Evolutionary conservation across 108 stramenopile species (phyloP).

Genomic region (Cyclotella choctawhatcheeana): DNA sequence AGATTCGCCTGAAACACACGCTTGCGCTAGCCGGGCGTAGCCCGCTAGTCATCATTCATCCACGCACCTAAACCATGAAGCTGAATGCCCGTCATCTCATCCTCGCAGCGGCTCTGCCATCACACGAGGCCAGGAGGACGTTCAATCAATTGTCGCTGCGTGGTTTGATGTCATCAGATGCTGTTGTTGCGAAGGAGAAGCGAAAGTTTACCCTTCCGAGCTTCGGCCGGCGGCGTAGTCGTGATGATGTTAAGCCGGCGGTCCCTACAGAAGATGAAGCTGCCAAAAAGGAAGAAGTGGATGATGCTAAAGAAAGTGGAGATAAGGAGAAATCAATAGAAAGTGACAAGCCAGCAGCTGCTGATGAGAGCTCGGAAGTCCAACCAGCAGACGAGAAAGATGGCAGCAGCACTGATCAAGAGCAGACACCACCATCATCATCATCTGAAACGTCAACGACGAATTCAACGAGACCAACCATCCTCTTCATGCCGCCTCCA

Average conservation of each 20-base stretch:
- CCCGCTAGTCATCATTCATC: no score
- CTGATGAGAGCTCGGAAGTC: background rate
- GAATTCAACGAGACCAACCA: slow-evolving; percentile 20
- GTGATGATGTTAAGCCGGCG: no score
- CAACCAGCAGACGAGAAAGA: background rate
- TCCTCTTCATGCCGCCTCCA: slow-evolving; percentile 21
- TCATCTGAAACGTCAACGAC: background rate
- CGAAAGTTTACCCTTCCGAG: background rate
- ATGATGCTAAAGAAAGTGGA: background rate
- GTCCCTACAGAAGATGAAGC: background rate
- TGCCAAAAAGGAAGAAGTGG: background rate
- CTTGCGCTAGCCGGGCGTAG: no score
- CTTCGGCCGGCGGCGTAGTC: background rate
- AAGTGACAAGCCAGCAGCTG: background rate
- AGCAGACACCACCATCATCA: background rate
- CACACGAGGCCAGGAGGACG: background rate
- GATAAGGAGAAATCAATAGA: background rate
- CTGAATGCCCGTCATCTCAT: background rate
- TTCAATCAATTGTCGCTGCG: background rate
- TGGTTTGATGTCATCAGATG: background rate
- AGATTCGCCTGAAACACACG: no score
- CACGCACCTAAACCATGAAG: background rate
- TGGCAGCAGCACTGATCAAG: background rate
- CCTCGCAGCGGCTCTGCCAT: background rate
- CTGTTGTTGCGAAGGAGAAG: background rate